Percentiles rank a stretch among this genome's conserved stretches.
These are phyloP conservation scores for Senna tora DNA, from an alignment of 306 rosid genomes.

Conservation along the genomic window DNA sequence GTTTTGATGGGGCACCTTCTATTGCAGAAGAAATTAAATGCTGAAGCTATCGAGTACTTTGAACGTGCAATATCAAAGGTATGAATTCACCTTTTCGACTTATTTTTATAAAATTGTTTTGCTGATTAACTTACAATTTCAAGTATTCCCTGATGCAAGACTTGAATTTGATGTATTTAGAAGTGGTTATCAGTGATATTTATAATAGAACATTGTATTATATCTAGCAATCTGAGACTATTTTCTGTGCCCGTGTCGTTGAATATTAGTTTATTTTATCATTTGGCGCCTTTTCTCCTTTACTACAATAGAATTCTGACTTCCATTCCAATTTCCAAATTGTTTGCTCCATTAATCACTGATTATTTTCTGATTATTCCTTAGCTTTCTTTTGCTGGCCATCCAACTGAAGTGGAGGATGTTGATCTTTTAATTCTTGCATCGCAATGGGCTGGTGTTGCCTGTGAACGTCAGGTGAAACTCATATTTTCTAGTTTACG, in stretches of 20 bases:
- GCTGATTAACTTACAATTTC: conserved; percentile 15
- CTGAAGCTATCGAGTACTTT: conserved; percentile 66
- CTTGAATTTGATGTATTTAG: conserved; percentile 10
- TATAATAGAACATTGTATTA: background rate
- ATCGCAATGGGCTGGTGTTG: conserved; percentile 90
- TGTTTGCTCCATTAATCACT: conserved; percentile 29
- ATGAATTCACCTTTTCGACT: conserved; percentile 11
- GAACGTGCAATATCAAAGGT: conserved; percentile 83
- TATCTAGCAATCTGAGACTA: background rate
- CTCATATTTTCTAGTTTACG: conserved; percentile 17
- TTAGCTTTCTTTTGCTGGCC: conserved; percentile 70
- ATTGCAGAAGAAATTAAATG: conserved; percentile 60
- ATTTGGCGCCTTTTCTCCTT: conserved; percentile 13
- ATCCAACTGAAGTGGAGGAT: conserved; percentile 60
- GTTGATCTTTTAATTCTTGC: conserved; percentile 79
- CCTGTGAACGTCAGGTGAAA: conserved; percentile 77
- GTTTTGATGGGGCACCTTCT: conserved; percentile 80
- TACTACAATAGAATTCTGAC: conserved; percentile 16
- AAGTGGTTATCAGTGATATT: background rate
- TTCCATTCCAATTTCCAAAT: conserved; percentile 24
- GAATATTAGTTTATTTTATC: background rate
- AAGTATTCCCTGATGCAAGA: background rate
- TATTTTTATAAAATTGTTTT: conserved; percentile 18
- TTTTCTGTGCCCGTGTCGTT: background rate
- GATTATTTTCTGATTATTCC: conserved; percentile 33